Evolutionary conservation across 495 filamentous ascomycete species (phyloP).

Genomic region (Staphylotrichum tortipilum): DNA sequence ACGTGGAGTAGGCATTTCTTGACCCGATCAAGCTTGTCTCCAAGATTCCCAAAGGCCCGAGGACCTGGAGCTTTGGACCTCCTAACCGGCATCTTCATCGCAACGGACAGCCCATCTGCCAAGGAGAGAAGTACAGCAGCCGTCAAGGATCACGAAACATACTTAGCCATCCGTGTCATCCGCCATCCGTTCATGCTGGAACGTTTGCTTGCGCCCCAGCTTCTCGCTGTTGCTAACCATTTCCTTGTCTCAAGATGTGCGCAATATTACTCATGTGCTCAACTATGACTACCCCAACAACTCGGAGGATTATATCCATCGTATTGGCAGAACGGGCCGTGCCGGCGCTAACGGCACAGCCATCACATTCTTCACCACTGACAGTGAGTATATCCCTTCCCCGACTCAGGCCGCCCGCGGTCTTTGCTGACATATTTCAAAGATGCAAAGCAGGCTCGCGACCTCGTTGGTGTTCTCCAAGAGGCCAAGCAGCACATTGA

Average conservation of each 20-base stretch:
- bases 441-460: slow-evolving; percentile 96
- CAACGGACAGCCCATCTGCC: slow-evolving; percentile 47
- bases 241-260: slow-evolving; percentile 75
- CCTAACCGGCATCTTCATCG: slow-evolving; percentile 46
- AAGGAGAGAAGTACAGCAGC: slow-evolving; percentile 52
- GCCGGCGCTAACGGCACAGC: slow-evolving; percentile 88
- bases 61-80: slow-evolving; percentile 61
- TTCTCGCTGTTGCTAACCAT: slow-evolving; percentile 68
- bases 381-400: slow-evolving; percentile 59
- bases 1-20: slow-evolving; percentile 66
- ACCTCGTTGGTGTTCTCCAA: slow-evolving; percentile 81
- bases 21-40: slow-evolving; percentile 51
- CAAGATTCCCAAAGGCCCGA: slow-evolving; percentile 46
- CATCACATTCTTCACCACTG: slow-evolving; percentile 96
- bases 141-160: slow-evolving; percentile 55
- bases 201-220: slow-evolving; percentile 43
- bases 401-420: not conserved
- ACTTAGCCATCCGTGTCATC: slow-evolving; percentile 43
- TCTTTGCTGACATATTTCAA: slow-evolving; percentile 23
- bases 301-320: slow-evolving; percentile 98
- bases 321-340: slow-evolving; percentile 95
- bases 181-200: slow-evolving; percentile 42
- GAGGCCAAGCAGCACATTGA: slow-evolving; percentile 99
- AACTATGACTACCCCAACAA: slow-evolving; percentile 99
- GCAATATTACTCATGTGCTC: slow-evolving; percentile 98